Percentiles rank a stretch among this genome's conserved stretches.
phyloP scores from a whole-genome alignment of 2,329 filamentous ascomycete genomes.

The Thermothelomyces thermophilus region DNA sequence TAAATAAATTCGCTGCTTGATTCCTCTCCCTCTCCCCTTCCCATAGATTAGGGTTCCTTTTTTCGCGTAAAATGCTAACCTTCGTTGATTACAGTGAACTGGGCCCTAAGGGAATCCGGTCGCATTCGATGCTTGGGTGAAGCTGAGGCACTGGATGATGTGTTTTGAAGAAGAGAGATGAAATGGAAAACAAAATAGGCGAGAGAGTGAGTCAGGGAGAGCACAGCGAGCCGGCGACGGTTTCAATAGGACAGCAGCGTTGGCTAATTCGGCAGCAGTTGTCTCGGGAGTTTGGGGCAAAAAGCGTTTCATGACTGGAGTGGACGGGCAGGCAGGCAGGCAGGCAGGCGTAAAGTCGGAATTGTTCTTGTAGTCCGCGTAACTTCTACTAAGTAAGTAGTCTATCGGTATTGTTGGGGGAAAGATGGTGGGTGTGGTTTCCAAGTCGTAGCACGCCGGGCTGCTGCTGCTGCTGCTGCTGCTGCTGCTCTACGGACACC shows the following conservation, averaged over 20 bases:
- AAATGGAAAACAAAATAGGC: background rate
- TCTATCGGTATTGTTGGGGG: too few species aligned
- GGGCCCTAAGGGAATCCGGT: slow-evolving; percentile 48
- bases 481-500: too few species aligned
- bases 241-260: slow-evolving; percentile 2
- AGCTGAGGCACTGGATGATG: too few species aligned
- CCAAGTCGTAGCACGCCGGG: too few species aligned
- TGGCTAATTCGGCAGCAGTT: slow-evolving; percentile 3
- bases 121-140: slow-evolving; percentile 47
- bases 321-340: background rate
- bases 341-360: background rate
- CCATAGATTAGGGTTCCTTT: background rate
- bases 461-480: too few species aligned
- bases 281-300: slow-evolving; percentile 1
- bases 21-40: background rate
- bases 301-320: background rate
- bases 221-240: too few species aligned
- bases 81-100: slow-evolving; percentile 41
- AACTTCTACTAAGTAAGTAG: too few species aligned
- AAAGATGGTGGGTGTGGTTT: too few species aligned
- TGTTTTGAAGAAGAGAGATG: background rate
- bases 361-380: too few species aligned
- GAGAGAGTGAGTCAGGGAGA: background rate
- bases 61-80: too few species aligned
- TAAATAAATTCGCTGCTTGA: too few species aligned